Evolutionary conservation across 2,329 filamentous ascomycete genomes (phyloP).

Genomic region (Trichoderma hamatum): DNA sequence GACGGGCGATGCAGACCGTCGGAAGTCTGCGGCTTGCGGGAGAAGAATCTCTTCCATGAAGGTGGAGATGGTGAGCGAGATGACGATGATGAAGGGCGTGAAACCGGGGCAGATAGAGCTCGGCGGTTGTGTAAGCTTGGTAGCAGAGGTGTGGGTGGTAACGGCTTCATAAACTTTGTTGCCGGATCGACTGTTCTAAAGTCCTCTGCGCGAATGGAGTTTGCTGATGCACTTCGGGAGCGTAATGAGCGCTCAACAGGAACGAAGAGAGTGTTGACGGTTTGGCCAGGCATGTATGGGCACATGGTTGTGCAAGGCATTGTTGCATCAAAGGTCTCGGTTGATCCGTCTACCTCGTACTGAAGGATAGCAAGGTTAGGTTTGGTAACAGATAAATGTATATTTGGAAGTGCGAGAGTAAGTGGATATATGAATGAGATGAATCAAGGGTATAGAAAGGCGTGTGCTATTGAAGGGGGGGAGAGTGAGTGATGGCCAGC

Average conservation of each 20-base stretch:
- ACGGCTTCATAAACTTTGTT: slow-evolving; percentile 73
- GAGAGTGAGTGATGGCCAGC: neutral
- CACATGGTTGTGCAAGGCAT: slow-evolving; percentile 77
- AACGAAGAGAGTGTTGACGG: slow-evolving; percentile 81
- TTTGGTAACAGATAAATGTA: neutral
- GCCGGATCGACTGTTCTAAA: slow-evolving; percentile 76
- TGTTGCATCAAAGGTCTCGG: slow-evolving; percentile 74
- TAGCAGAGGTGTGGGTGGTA: slow-evolving; percentile 44
- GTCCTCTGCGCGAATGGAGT: slow-evolving; percentile 59
- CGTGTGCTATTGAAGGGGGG: neutral
- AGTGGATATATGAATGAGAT: neutral
- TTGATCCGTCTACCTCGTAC: slow-evolving; percentile 81
- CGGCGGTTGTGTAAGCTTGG: slow-evolving; percentile 3
- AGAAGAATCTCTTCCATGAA: slow-evolving; percentile 57
- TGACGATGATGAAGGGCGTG: slow-evolving; percentile 46
- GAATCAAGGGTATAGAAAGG: neutral
- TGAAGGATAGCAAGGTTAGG: slow-evolving; percentile 40
- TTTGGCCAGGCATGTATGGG: slow-evolving; percentile 84
- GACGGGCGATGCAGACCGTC: slow-evolving; percentile 32
- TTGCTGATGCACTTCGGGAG: slow-evolving; percentile 67
- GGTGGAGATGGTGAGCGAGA: slow-evolving; percentile 54
- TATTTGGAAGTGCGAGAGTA: neutral
- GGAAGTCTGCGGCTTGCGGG: slow-evolving; percentile 44
- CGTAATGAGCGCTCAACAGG: slow-evolving; percentile 68
- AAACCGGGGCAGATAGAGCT: slow-evolving; percentile 35